Percentiles rank a stretch among this genome's conserved stretches.
These are phyloP conservation scores for Podila minutissima DNA, from an alignment of 192 early-diverging fungal genomes.

Conservation along the genomic window DNA sequence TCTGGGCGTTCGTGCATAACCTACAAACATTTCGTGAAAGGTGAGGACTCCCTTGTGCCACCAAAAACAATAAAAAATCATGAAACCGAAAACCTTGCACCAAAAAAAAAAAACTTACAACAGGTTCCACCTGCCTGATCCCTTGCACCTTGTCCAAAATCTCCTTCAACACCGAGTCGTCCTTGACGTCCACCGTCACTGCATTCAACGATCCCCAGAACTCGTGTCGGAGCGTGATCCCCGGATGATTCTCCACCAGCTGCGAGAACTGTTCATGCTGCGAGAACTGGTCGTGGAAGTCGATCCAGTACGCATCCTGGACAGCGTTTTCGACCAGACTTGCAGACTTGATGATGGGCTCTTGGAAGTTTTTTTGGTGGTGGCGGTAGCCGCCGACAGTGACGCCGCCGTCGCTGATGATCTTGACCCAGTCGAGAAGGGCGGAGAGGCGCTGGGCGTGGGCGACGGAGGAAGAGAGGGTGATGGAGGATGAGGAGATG, in stretches of 20 bases:
- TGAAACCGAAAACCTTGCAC: neutral
- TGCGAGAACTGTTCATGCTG: constrained; percentile 26
- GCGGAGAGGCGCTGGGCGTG: constrained; percentile 10
- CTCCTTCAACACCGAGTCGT: constrained; percentile 23
- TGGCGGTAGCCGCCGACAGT: constrained; percentile 32
- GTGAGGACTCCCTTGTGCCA: neutral
- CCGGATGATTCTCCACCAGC: constrained; percentile 21
- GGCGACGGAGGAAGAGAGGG: neutral
- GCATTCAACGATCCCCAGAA: constrained; percentile 43
- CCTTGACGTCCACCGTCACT: constrained; percentile 21
- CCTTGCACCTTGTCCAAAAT: constrained; percentile 20
- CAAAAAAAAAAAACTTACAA: constrained; percentile 8
- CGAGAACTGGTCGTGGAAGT: constrained; percentile 39
- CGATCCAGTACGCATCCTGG: constrained; percentile 45
- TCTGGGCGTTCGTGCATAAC: constrained; percentile 45
- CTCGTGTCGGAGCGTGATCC: constrained; percentile 38
- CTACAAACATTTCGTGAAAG: constrained; percentile 1
- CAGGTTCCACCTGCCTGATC: constrained; percentile 41
- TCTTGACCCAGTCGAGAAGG: constrained; percentile 7
- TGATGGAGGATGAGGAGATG: neutral
- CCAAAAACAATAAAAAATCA: neutral
- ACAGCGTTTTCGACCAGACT: constrained; percentile 22
- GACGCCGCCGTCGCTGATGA: constrained; percentile 36
- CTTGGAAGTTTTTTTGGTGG: constrained; percentile 22
- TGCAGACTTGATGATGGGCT: constrained; percentile 29